These are phyloP conservation scores for Mycena crocata DNA, from an alignment of 768 basidiomycete species.

Conservation along the genomic window DNA sequence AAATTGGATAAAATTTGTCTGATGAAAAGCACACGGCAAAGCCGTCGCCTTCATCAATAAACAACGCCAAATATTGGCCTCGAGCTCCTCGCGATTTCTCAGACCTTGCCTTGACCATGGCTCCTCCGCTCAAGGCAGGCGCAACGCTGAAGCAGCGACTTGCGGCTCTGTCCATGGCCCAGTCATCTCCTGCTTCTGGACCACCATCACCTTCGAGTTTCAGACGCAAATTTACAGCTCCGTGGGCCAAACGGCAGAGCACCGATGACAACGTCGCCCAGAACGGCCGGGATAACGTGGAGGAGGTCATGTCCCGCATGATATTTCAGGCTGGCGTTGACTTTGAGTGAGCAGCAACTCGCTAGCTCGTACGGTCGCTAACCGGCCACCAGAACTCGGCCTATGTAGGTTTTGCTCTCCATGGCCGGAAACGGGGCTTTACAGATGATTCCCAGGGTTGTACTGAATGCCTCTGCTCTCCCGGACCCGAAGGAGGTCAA, in stretches of 20 bases:
- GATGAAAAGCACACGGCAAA: too few species aligned
- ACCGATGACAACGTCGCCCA: constrained; percentile 30
- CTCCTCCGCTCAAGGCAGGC: constrained; percentile 28
- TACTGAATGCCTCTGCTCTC: constrained; percentile 84
- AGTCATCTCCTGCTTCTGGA: constrained; percentile 20
- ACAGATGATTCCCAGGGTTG: constrained; percentile 65
- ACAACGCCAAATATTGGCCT: constrained; percentile 2
- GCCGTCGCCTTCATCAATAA: too few species aligned
- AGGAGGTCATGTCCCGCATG: constrained; percentile 75
- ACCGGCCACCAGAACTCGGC: constrained; percentile 71
- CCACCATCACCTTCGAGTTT: constrained; percentile 24
- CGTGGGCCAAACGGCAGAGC: constrained; percentile 28
- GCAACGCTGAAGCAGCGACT: constrained; percentile 30
- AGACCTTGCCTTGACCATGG: constrained; percentile 8
- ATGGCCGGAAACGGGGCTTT: constrained; percentile 20
- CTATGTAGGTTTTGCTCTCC: constrained; percentile 69
- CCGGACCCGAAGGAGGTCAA: constrained; percentile 83
- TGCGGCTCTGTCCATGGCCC: constrained; percentile 24
- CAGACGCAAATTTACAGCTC: constrained; percentile 31
- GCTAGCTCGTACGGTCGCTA: constrained; percentile 16
- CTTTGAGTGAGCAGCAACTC: constrained; percentile 71
- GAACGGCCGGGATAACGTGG: constrained; percentile 58
- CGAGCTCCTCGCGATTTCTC: neutral
- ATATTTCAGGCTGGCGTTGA: constrained; percentile 93
- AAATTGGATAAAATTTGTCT: too few species aligned